Percentiles rank a stretch among this genome's conserved stretches.
These are phyloP conservation scores for Conringia planisiliqua DNA, from an alignment of 345 rosid genomes.

Conservation along the genomic window DNA sequence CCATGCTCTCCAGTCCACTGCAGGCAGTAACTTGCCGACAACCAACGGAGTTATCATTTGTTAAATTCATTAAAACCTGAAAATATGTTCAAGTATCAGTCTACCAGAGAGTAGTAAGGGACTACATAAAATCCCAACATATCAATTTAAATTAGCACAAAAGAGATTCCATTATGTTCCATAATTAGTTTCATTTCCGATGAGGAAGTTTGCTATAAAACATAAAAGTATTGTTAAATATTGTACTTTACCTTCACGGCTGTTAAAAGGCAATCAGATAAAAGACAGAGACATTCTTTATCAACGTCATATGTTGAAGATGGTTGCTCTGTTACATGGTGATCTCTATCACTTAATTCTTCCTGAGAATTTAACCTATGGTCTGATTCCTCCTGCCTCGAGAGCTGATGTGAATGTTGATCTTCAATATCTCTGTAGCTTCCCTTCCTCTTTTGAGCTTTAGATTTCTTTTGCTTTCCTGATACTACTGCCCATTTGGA, in stretches of 20 bases:
- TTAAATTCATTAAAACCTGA: conserved; percentile 92
- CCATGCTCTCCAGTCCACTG: conserved; percentile 81
- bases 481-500: conserved; percentile 68
- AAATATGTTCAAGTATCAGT: conserved; percentile 12
- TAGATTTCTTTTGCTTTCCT: conserved; percentile 46
- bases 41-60: conserved; percentile 82
- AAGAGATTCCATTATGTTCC: neutral
- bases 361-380: conserved; percentile 31
- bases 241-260: conserved; percentile 69
- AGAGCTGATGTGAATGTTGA: conserved; percentile 34
- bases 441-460: conserved; percentile 34
- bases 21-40: conserved; percentile 82
- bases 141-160: neutral
- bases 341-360: conserved; percentile 38
- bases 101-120: conserved; percentile 8
- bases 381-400: conserved; percentile 47
- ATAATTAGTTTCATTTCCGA: neutral
- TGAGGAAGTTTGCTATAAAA: neutral
- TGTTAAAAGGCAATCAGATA: conserved; percentile 84
- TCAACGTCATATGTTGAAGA: conserved; percentile 40
- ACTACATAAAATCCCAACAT: neutral
- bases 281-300: conserved; percentile 51
- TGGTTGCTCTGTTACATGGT: conserved; percentile 34
- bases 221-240: neutral
- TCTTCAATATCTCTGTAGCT: conserved; percentile 38